Base-by-base conservation (phyloP, 768 basidiomycete genomes). In the Podaxis sp. region DNA sequence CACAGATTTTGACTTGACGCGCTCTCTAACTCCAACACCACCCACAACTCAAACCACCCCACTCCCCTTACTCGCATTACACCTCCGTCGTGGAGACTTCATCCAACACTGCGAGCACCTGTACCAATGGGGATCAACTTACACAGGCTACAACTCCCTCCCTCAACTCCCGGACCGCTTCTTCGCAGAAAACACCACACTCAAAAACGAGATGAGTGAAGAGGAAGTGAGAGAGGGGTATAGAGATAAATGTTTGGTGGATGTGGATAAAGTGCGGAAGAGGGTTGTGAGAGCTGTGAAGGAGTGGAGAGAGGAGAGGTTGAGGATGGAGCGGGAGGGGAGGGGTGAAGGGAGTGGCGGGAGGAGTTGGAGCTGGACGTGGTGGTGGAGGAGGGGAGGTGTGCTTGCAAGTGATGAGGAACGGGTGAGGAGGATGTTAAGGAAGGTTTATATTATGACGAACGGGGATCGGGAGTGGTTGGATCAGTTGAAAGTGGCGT, bases 361-460 rank as follows among this genome's bases (percentile, higher is more conserved):
- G 38, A 62, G 27, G 24, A n/a, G n/a, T 19, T 52, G 40, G 64
- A 27, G 17, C 12, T 58, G n/a, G 53, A 7, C 27, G 67, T 12
- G 25, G 51, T 38, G 49, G 58, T 50, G 27, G 17, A 52, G 33
- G 33, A 9, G 33, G 33, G 8, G 33, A 33, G 33, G 8, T 33
- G 33, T 3, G 27, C 6, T 29, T 29, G 27, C 6, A 2, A 40
- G 38, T 4, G 53, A 41, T 27, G 36, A 49, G 27, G 54, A 17
- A 2, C 17, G 59, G 33, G 65, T 53, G 36, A 68, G 57, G 19
- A 9, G 63, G 25, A 64, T 61, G 19, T 55, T 88, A 47, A 79
- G 76, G 63, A 74, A 75, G 52, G 69, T 90, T 29, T 90, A 86
- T 64, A 72, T 90, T 55, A 81, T 89, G 82, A 87, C 87, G 46